Evolutionary conservation across 108 stramenopile species (phyloP).

Genomic region (Chaetoceros tenuissimus): DNA sequence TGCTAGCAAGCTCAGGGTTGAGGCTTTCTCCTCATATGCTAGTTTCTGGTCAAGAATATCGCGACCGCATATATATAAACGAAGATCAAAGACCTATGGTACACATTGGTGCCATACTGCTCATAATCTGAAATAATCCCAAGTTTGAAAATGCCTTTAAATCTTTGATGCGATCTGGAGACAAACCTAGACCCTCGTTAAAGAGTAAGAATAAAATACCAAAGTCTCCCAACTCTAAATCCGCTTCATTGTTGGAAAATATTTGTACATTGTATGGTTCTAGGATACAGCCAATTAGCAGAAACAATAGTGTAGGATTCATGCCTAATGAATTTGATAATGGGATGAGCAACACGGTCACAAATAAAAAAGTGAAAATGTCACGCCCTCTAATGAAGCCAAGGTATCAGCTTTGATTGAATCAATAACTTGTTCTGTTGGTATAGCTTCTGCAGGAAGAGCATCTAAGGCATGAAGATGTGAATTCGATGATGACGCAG

Average conservation of each 20-base stretch:
- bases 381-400: slow-evolving; percentile 45
- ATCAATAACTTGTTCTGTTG: slow-evolving; percentile 10
- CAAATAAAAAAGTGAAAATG: slow-evolving; percentile 48
- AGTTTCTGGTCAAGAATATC: too few relatives aligned
- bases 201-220: slow-evolving; percentile 73
- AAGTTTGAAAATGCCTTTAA: slow-evolving; percentile 45
- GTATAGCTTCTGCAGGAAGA: too few relatives aligned
- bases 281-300: slow-evolving; percentile 36
- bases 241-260: slow-evolving; percentile 42
- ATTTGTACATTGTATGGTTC: slow-evolving; percentile 57
- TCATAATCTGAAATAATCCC: slow-evolving; percentile 45
- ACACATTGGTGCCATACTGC: slow-evolving; percentile 38
- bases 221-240: slow-evolving; percentile 60
- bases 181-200: slow-evolving; percentile 51
- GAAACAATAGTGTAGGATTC: slow-evolving; percentile 44
- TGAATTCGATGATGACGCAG: too few relatives aligned
- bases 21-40: too few relatives aligned
- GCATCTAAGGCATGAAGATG: too few relatives aligned
- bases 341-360: slow-evolving; percentile 45
- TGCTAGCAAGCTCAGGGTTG: too few relatives aligned
- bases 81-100: too few relatives aligned
- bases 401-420: slow-evolving; percentile 28
- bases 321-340: slow-evolving; percentile 35
- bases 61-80: too few relatives aligned
- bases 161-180: slow-evolving; percentile 45